Conservation (phyloP, 129 eudicot genomes). For the Sambucus nigra region DNA sequence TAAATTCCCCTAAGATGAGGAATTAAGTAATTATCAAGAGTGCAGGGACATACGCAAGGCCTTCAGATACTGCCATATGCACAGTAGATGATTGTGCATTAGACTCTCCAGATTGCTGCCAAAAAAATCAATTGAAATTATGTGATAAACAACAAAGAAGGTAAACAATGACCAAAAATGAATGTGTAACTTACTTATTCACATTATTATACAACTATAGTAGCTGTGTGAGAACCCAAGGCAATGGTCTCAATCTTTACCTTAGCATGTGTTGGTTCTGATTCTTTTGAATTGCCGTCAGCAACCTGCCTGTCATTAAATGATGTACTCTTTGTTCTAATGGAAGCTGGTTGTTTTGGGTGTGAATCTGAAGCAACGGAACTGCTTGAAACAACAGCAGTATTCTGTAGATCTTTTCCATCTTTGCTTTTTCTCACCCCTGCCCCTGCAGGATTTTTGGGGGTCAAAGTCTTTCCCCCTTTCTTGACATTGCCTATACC, state of each 20-base stretch:
- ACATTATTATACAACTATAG: background rate
- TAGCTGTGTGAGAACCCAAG: background rate
- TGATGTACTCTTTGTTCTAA: constrained; percentile 34
- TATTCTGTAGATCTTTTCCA: constrained; percentile 23
- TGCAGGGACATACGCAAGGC: constrained; percentile 47
- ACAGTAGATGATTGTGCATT: constrained; percentile 28
- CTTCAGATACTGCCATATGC: constrained; percentile 34
- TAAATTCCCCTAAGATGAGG: constrained; percentile 14
- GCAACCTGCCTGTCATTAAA: constrained; percentile 21
- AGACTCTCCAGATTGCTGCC: constrained; percentile 35
- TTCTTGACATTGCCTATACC: constrained; percentile 30
- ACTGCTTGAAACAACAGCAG: constrained; percentile 38
- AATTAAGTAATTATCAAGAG: constrained; percentile 8
- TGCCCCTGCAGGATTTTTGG: constrained; percentile 11
- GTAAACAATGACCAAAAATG: constrained; percentile 5
- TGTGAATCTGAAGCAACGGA: constrained; percentile 22
- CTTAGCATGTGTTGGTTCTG: constrained; percentile 35
- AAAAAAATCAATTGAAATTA: constrained; percentile 15
- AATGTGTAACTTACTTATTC: background rate
- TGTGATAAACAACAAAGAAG: background rate
- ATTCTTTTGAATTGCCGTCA: constrained; percentile 24
- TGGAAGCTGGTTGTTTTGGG: constrained; percentile 22
- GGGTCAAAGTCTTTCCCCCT: constrained; percentile 23
- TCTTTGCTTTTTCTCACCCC: constrained; percentile 23
- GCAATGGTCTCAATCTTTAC: constrained; percentile 11